A percentile compares a stretch with the other conserved stretches of the same genome.
phyloP scores from a whole-genome alignment of 73 alveolate species.

The Urostyla sp. region DNA sequence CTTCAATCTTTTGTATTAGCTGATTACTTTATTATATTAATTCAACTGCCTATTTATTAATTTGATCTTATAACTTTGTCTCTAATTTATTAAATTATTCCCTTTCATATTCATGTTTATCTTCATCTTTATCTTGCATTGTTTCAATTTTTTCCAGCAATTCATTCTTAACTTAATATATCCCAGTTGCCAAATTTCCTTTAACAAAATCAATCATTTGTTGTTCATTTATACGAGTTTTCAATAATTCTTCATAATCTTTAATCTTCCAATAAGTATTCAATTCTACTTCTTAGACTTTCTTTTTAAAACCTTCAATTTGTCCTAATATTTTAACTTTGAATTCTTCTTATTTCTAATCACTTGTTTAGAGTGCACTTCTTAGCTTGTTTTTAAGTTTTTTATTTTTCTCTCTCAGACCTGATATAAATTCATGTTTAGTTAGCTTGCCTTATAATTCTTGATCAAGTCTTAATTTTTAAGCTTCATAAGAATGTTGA shows the following conservation, averaged over 20 bases:
- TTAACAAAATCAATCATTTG: constrained; percentile 58
- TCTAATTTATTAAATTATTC: constrained; percentile 1
- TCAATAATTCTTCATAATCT: constrained; percentile 76
- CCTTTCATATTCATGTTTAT: constrained; percentile 14
- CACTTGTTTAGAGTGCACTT: constrained; percentile 3
- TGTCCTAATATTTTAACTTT: constrained; percentile 1
- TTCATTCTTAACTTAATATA: constrained; percentile 21
- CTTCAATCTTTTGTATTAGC: not conserved
- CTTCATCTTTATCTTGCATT: not conserved
- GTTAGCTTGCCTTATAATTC: not conserved
- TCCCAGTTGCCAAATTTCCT: constrained; percentile 28
- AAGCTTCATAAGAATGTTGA: constrained; percentile 23
- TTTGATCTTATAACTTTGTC: constrained; percentile 15
- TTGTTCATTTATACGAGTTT: constrained; percentile 60
- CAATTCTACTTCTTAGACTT: constrained; percentile 61
- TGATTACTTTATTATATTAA: not conserved
- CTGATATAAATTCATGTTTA: constrained; percentile 10
- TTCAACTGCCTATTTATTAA: not conserved
- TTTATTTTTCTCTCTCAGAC: constrained; percentile 26
- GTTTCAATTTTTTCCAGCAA: not conserved
- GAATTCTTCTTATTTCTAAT: not conserved
- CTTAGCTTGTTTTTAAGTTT: constrained; percentile 51
- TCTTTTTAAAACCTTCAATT: constrained; percentile 52
- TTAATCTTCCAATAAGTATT: constrained; percentile 76
- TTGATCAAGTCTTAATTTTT: not conserved